Evolutionary conservation across 192 early-diverging fungal genomes (phyloP).

Genomic region (Gryganskiella cystojenkinii): DNA sequence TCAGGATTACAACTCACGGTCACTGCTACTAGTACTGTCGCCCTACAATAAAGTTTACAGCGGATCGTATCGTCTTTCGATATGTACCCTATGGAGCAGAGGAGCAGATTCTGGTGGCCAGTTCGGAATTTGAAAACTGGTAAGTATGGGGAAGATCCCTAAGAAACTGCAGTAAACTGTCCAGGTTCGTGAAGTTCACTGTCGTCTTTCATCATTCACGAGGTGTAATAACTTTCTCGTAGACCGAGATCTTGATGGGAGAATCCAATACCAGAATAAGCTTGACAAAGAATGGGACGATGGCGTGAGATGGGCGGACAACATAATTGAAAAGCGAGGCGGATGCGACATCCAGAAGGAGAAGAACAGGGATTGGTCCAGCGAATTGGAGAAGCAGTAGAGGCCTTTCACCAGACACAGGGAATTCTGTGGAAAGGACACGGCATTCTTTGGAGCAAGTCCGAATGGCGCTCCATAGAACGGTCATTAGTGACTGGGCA

Average conservation of each 20-base stretch:
- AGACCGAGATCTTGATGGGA: neutral
- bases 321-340: neutral
- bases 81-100: constrained; percentile 5
- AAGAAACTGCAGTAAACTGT: neutral
- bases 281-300: constrained; percentile 9
- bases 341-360: constrained; percentile 7
- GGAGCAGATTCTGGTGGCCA: constrained; percentile 5
- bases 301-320: constrained; percentile 4
- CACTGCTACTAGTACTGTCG: neutral
- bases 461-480: constrained; percentile 16
- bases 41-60: constrained; percentile 11
- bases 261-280: constrained; percentile 13
- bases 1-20: neutral
- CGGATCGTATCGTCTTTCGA: constrained; percentile 3
- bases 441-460: constrained; percentile 5
- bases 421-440: neutral
- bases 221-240: constrained; percentile 2
- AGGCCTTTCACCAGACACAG: neutral
- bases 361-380: constrained; percentile 7
- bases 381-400: constrained; percentile 14
- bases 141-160: neutral
- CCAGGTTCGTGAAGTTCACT: no score
- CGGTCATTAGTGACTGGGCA: constrained; percentile 22
- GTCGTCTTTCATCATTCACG: neutral
- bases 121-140: constrained; percentile 11